A percentile compares a stretch with the other conserved stretches of the same genome.
phyloP scores from a whole-genome alignment of 768 basidiomycete species.

The Leccinum subtestaceum region DNA sequence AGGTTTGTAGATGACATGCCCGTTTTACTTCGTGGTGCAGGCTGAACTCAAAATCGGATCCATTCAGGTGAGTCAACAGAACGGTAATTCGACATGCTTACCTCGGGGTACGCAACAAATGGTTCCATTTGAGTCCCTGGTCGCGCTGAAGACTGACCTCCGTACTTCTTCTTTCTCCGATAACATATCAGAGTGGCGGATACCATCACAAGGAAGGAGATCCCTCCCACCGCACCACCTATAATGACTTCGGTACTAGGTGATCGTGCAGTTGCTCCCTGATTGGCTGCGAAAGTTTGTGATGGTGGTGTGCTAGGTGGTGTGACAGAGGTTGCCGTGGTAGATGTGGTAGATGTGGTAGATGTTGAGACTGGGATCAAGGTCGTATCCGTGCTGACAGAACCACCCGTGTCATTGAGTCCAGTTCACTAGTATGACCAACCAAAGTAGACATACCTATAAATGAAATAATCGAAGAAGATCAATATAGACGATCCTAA shows the following conservation, averaged over 20 bases:
- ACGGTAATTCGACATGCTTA: neutral
- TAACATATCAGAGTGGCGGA: neutral
- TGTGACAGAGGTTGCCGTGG: neutral
- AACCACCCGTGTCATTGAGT: too few relatives aligned
- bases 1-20: neutral
- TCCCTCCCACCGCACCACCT: slow-evolving; percentile 10
- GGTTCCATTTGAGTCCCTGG: neutral
- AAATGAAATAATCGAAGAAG: slow-evolving; percentile 20
- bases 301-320: neutral
- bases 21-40: neutral
- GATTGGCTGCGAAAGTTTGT: neutral
- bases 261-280: neutral
- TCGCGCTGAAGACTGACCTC: neutral
- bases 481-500: slow-evolving; percentile 5
- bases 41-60: neutral
- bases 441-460: slow-evolving; percentile 8
- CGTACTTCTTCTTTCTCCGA: neutral
- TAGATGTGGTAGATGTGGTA: too few relatives aligned
- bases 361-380: too few relatives aligned
- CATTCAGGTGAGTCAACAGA: neutral
- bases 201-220: neutral
- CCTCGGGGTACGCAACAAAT: neutral
- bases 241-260: neutral
- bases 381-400: too few relatives aligned
- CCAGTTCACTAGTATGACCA: too few relatives aligned